phyloP scores from a whole-genome alignment of 805 yeast species.

The Lipomyces lipofer region DNA sequence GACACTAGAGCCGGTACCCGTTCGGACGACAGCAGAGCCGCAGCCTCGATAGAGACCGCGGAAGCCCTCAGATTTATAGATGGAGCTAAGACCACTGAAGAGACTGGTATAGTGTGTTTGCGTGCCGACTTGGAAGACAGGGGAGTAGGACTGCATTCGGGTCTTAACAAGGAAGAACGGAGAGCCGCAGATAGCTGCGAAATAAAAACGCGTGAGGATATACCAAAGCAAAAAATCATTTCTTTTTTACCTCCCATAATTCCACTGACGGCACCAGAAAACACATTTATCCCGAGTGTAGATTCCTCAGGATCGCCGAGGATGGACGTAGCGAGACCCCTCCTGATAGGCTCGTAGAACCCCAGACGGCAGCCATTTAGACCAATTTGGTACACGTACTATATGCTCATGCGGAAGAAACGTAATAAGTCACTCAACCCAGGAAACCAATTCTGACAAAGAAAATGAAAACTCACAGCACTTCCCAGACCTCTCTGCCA shows the following conservation, averaged over 20 bases:
- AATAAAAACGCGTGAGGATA: too few species aligned
- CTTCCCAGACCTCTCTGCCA: slow-evolving; percentile 85
- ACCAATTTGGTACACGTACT: slow-evolving; percentile 81
- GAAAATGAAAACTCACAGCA: slow-evolving; percentile 49
- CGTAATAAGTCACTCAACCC: not conserved
- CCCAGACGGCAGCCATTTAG: slow-evolving; percentile 95
- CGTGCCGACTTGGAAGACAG: slow-evolving; percentile 70
- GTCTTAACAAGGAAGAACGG: slow-evolving; percentile 93
- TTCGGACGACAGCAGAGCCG: slow-evolving; percentile 90
- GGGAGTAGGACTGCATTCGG: slow-evolving; percentile 91
- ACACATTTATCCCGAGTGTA: slow-evolving; percentile 57
- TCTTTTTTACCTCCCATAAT: slow-evolving; percentile 58
- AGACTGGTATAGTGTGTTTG: slow-evolving; percentile 83
- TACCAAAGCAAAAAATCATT: too few species aligned
- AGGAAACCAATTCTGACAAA: too few species aligned
- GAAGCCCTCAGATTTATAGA: slow-evolving; percentile 68
- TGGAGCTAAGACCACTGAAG: slow-evolving; percentile 63
- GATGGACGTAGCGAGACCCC: slow-evolving; percentile 40
- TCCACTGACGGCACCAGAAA: slow-evolving; percentile 61
- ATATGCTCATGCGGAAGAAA: too few species aligned
- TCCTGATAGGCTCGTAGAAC: slow-evolving; percentile 84
- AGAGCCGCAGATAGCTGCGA: slow-evolving; percentile 54
- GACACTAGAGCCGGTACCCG: slow-evolving; percentile 94
- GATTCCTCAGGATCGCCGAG: slow-evolving; percentile 41
- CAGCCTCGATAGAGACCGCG: slow-evolving; percentile 85